These are phyloP conservation scores for Fomitopsis betulina DNA, from an alignment of 1,284 basidiomycete genomes.

Conservation along the genomic window DNA sequence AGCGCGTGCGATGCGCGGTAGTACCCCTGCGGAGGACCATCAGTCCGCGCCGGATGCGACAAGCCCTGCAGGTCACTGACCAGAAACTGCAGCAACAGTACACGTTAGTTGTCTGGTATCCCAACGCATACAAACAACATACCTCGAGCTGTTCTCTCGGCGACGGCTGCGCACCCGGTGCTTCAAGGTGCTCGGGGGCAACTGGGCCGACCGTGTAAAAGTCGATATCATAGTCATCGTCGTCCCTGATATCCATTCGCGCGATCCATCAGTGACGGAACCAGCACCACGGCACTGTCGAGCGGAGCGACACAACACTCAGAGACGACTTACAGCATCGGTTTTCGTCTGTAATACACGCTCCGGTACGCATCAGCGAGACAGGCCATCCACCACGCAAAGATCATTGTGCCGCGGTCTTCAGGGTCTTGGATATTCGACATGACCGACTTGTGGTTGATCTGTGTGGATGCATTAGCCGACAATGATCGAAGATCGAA, in stretches of 20 bases:
- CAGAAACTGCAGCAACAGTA: constrained; percentile 27
- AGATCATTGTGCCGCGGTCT: constrained; percentile 74
- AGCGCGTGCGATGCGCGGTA: constrained; percentile 76
- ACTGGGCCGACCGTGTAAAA: constrained; percentile 72
- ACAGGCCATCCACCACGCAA: constrained; percentile 77
- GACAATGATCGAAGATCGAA: constrained; percentile 5
- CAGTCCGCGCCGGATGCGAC: constrained; percentile 9
- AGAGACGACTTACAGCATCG: constrained; percentile 48
- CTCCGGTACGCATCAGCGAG: constrained; percentile 55
- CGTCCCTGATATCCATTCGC: constrained; percentile 34
- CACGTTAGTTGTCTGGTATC: background rate
- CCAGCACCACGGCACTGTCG: background rate
- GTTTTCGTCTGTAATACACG: constrained; percentile 58
- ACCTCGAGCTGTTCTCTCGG: constrained; percentile 76
- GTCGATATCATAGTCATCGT: constrained; percentile 70
- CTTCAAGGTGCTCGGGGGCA: constrained; percentile 42
- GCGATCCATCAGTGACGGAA: constrained; percentile 2
- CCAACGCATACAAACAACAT: constrained; percentile 11
- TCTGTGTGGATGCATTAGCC: constrained; percentile 36
- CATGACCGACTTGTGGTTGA: constrained; percentile 76
- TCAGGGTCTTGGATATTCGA: constrained; percentile 65
- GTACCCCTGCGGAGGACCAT: constrained; percentile 50
- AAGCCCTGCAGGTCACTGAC: constrained; percentile 25
- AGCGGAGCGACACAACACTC: background rate
- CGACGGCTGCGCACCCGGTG: constrained; percentile 47